Evolutionary conservation across 495 filamentous ascomycete genomes (phyloP), one percentile per base, ranked within the genome.

Genomic region (Saxispiralis lemnorum): DNA sequence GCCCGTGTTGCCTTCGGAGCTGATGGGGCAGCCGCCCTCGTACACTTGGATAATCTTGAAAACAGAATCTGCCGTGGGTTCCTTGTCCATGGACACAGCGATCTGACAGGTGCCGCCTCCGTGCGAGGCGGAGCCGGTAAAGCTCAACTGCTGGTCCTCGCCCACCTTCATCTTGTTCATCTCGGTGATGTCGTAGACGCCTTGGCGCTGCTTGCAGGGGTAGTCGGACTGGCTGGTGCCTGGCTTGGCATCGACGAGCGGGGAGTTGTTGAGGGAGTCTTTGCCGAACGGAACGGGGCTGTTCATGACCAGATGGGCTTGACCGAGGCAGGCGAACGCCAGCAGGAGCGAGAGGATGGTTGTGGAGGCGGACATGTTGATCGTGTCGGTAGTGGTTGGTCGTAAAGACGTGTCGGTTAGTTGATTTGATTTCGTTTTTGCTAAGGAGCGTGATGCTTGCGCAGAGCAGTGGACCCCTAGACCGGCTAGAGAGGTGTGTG

Each of bases 41-140:
- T 87, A 79, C 1, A 78, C 82, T 50, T 87, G 70, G 53, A 92
- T 83, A 46, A 89, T 82, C 58, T 84, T 76, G 63, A 73, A 93
- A 0, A 60, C 67, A 50, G 75, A 71, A 43, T 66, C 64, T 38
- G 62, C 63, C 40, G 58, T 74, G 2, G 78, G 78, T 2, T 63
- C 50, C 10, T 62, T 57, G 54, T 92, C 83, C 48, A 79, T 79
- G 6, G 84, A 81, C 51, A 93, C 67, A 0, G 77, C 70, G 19
- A 95, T 56, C 56, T 95, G 87, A 58, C 85, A 93, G 2, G 81
- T 85, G 3, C 87, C 87, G 35, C 87, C 87, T 21, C 79, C 78
- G 58, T 93, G 84, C 7, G 73, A 72, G 0, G 85, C 86, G 7
- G 58, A 56, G 0, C 79, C 79, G 0, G 57, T 63, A 54, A 83